Conservation (phyloP, 2,329 filamentous ascomycete genomes). For the Aspergillus amoenus region DNA sequence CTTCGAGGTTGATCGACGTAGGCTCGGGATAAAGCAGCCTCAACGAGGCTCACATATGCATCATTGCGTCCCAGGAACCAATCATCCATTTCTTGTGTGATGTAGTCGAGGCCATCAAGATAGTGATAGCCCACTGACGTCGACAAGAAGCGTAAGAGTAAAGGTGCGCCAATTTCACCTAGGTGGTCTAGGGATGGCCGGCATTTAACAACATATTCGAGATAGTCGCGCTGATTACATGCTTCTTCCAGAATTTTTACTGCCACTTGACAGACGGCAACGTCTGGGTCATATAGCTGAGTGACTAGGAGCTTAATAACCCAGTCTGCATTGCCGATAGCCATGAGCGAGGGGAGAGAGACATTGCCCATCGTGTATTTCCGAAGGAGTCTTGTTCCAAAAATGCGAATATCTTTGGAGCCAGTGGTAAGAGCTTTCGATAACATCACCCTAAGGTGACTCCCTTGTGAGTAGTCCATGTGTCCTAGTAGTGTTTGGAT, state of each 20-base stretch:
- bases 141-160: constrained; percentile 87
- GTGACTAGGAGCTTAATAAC: constrained; percentile 96
- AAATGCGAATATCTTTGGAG: constrained; percentile 85
- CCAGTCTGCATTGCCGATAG: constrained; percentile 78
- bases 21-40: constrained; percentile 88
- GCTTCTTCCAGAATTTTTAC: constrained; percentile 97
- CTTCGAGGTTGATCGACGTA: constrained; percentile 59
- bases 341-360: constrained; percentile 34
- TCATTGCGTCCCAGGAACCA: constrained; percentile 98
- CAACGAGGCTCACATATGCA: constrained; percentile 89
- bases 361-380: constrained; percentile 73
- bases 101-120: constrained; percentile 93
- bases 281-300: constrained; percentile 93
- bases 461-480: constrained; percentile 86
- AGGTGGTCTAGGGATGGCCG: constrained; percentile 91
- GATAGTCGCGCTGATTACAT: constrained; percentile 84
- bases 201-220: constrained; percentile 97
- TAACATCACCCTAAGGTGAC: constrained; percentile 86
- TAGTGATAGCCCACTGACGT: constrained; percentile 98
- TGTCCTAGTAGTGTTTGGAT: constrained; percentile 85
- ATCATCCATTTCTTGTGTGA: constrained; percentile 99
- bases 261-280: constrained; percentile 92
- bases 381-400: constrained; percentile 79
- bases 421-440: constrained; percentile 92
- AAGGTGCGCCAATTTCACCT: constrained; percentile 91